Evolutionary conservation across 345 rosid genomes (phyloP), one percentile per base, ranked within the genome.

Genomic region (Hypericum androsaemum): DNA sequence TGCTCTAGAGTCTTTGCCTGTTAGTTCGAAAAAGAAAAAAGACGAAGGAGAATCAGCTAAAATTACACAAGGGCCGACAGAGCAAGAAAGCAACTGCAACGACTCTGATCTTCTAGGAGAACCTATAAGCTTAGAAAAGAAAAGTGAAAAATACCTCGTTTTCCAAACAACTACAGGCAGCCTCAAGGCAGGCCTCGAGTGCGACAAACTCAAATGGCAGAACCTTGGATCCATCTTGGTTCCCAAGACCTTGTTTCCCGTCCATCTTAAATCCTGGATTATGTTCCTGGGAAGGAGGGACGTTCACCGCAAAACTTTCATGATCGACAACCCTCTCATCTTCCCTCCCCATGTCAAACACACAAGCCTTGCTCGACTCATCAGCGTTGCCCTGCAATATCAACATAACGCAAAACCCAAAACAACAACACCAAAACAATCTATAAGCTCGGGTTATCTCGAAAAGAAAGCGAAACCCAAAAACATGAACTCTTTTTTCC

Each of bases 141-240:
- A 14, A 22, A 39, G 7, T 7, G 10, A n/a, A 2, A 60, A 66
- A 35, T 60, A 84, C 94, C 89, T 84, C 94, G 10, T 72, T 59
- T 63, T 80, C 95, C 40, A 85, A 81, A 65, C 84, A 78, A 64
- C 71, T 63, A 47, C 85, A 78, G 16, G 89, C 83, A 61, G 83
- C 75, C 68, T 82, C 87, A 51, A 85, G 95, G 68, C 85, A 82
- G 32, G 87, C 82, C 67, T 85, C 95, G 14, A 82, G 73, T 12
- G 89, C 89, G 58, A 73, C 71, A 61, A 85, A 80, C 71, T 85
- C 87, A 54, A 85, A 82, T 0, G 89, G 81, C 65, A 74, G 57
- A 40, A 62, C 70, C 69, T 79, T 84, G 5, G 69, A 66, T 58
- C 71, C 68, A 35, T 10, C 47, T 17, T 22, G 17, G 8, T 17